These are phyloP conservation scores for Tulasnella sp. DNA, from an alignment of 768 basidiomycete genomes.

Conservation along the genomic window DNA sequence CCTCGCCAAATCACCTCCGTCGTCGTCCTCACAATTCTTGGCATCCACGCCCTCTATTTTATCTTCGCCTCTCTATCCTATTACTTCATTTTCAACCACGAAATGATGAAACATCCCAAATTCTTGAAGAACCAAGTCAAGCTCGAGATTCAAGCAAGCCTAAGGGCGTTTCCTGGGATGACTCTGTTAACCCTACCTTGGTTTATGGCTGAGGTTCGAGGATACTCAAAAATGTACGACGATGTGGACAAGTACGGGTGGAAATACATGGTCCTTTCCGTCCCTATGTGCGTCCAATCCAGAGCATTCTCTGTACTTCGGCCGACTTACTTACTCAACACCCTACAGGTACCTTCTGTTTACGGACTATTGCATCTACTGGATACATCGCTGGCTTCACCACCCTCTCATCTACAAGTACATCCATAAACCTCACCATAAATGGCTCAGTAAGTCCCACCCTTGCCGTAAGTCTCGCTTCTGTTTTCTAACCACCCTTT, in stretches of 20 bases:
- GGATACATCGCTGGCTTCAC: conserved; percentile 89
- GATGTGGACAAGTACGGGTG: conserved; percentile 69
- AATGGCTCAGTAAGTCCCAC: conserved; percentile 75
- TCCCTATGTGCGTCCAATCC: conserved; percentile 44
- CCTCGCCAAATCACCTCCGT: conserved; percentile 70
- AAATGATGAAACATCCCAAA: conserved; percentile 88
- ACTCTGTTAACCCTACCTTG: conserved; percentile 77
- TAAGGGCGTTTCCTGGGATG: conserved; percentile 74
- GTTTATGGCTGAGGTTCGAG: conserved; percentile 87
- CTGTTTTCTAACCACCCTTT: background rate
- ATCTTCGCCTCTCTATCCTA: conserved; percentile 77
- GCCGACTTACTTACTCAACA: conserved; percentile 11
- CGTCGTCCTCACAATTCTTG: conserved; percentile 55
- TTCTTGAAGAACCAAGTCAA: conserved; percentile 76
- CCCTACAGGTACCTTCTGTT: conserved; percentile 56
- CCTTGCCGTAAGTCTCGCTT: background rate
- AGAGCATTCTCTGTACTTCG: background rate
- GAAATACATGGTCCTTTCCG: conserved; percentile 52
- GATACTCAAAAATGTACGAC: conserved; percentile 68
- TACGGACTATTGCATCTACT: conserved; percentile 91
- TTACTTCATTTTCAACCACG: conserved; percentile 79
- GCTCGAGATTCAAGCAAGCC: conserved; percentile 59
- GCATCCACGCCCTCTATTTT: conserved; percentile 81
- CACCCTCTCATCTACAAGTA: conserved; percentile 75
- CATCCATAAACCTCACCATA: conserved; percentile 96